Evolutionary conservation across 2,329 filamentous ascomycete genomes (phyloP).

Genomic region (Orbilia oligospora): DNA sequence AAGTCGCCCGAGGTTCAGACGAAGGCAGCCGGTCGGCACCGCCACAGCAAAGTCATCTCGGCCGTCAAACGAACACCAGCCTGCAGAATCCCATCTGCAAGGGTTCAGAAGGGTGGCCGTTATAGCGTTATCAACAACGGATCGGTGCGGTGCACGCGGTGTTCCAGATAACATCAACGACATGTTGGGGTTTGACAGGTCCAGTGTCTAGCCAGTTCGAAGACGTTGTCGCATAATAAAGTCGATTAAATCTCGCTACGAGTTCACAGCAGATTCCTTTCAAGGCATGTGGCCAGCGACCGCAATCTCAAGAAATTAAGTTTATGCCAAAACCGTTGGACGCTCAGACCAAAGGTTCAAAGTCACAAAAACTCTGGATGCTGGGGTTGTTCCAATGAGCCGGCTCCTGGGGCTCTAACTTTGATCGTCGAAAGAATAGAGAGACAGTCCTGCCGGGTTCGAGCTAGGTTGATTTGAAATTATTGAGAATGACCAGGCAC

Average conservation of each 20-base stretch:
- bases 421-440: conserved; percentile 45
- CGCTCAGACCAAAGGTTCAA: conserved; percentile 52
- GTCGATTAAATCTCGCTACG: conserved; percentile 46
- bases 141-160: conserved; percentile 33
- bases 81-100: conserved; percentile 48
- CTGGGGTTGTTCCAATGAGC: conserved; percentile 52
- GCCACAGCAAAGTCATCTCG: conserved; percentile 28
- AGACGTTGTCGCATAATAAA: conserved; percentile 42
- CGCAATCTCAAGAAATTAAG: conserved; percentile 45
- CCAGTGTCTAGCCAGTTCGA: conserved; percentile 32
- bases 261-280: conserved; percentile 32
- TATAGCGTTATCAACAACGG: conserved; percentile 50
- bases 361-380: conserved; percentile 45
- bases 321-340: conserved; percentile 56
- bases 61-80: conserved; percentile 30
- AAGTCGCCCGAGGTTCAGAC: conserved; percentile 3
- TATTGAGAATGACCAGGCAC: conserved; percentile 55
- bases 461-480: conserved; percentile 58
- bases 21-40: conserved; percentile 21
- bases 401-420: conserved; percentile 48
- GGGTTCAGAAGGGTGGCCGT: conserved; percentile 39
- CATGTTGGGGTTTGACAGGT: conserved; percentile 39
- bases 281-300: conserved; percentile 44
- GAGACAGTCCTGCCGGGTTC: conserved; percentile 36
- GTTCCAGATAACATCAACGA: conserved; percentile 50